These are phyloP conservation scores for Hibiscus trionum DNA, from an alignment of 345 rosid genomes.

Conservation along the genomic window DNA sequence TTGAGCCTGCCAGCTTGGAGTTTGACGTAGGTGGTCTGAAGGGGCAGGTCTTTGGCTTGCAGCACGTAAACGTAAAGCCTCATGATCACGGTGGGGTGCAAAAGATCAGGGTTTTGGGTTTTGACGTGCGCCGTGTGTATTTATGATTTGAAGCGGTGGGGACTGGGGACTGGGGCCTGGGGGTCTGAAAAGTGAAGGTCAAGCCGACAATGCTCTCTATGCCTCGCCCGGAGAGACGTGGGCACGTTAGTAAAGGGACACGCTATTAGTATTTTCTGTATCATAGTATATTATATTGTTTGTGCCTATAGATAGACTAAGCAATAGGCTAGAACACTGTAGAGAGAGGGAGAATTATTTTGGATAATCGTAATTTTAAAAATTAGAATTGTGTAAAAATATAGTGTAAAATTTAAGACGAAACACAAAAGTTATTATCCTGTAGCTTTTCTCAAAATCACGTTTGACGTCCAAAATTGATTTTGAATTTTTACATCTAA, in stretches of 20 bases:
- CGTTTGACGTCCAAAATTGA: too few relatives aligned
- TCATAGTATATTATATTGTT: not conserved
- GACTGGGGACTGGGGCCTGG: not conserved
- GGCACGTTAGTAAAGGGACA: slow-evolving; percentile 11
- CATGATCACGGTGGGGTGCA: slow-evolving; percentile 22
- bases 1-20: slow-evolving; percentile 60
- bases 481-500: too few relatives aligned
- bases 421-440: too few relatives aligned
- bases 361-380: too few relatives aligned
- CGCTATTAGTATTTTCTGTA: not conserved
- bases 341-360: not conserved
- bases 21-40: slow-evolving; percentile 40
- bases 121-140: not conserved
- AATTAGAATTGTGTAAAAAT: too few relatives aligned
- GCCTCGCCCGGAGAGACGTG: slow-evolving; percentile 9
- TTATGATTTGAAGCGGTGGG: not conserved
- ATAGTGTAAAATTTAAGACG: too few relatives aligned
- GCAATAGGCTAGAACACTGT: not conserved
- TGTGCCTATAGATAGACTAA: not conserved
- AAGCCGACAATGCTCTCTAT: not conserved
- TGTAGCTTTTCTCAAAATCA: too few relatives aligned
- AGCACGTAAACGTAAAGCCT: slow-evolving; percentile 67
- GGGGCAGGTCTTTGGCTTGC: slow-evolving; percentile 62
- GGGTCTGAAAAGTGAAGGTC: not conserved
- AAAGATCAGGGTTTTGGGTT: not conserved